Evolutionary conservation across 129 eudicot genomes (phyloP).

Genomic region (Lactuca sativa): DNA sequence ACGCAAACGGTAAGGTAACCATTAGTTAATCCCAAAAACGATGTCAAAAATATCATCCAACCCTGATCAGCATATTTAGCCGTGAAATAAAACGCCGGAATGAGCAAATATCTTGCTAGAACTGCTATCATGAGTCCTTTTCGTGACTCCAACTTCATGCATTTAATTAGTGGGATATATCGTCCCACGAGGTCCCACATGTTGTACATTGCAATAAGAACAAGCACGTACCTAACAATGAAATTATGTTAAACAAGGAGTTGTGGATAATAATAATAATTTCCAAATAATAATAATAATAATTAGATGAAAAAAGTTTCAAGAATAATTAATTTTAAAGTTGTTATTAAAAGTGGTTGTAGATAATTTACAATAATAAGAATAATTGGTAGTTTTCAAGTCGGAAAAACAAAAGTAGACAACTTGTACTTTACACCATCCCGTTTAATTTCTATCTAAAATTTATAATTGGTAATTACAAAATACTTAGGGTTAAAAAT

Average conservation of each 20-base stretch:
- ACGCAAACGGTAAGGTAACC: constrained; percentile 53
- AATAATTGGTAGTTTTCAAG: too few species aligned
- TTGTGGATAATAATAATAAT: neutral
- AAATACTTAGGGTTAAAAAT: too few species aligned
- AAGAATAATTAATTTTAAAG: too few species aligned
- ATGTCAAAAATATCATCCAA: constrained; percentile 48
- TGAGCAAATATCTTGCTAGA: constrained; percentile 38
- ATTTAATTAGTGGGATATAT: constrained; percentile 30
- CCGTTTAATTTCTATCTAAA: too few species aligned
- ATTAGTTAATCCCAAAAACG: constrained; percentile 44
- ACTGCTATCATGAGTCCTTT: constrained; percentile 32
- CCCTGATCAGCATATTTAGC: constrained; percentile 50
- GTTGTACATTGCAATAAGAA: constrained; percentile 43
- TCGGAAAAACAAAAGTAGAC: too few species aligned
- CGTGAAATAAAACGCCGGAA: constrained; percentile 48
- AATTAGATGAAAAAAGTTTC: neutral
- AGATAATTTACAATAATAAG: too few species aligned
- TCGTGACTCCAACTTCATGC: constrained; percentile 39
- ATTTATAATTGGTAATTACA: too few species aligned
- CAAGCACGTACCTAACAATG: constrained; percentile 35
- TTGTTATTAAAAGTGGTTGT: too few species aligned
- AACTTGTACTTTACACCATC: too few species aligned
- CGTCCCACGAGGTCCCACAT: constrained; percentile 47
- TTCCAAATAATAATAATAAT: neutral
- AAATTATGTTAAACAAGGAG: neutral